phyloP scores from a whole-genome alignment of 768 basidiomycete genomes.

The Hericium erinaceus region DNA sequence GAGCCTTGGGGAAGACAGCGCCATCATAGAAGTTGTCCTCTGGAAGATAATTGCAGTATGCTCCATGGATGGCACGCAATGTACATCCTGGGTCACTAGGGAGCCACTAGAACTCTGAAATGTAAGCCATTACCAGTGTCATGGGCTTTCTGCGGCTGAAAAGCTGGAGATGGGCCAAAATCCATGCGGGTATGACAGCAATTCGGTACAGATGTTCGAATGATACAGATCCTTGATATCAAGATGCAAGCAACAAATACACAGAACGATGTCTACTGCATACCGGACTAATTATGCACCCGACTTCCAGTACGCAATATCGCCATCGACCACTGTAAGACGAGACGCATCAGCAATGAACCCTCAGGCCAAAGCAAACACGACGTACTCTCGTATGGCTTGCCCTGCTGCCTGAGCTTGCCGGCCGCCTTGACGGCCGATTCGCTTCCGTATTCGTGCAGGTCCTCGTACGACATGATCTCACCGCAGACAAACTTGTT shows the following conservation, averaged over 20 bases:
- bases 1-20: no score
- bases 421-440: constrained; percentile 88
- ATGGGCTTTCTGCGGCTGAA: no score
- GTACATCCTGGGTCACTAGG: no score
- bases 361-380: background rate
- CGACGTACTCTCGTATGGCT: constrained; percentile 85
- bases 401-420: constrained; percentile 92
- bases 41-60: no score
- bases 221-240: no score
- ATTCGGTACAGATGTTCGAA: no score
- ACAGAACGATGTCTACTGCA: background rate
- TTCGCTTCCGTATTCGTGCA: constrained; percentile 89
- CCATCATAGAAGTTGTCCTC: no score
- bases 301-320: constrained; percentile 89
- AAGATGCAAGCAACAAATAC: background rate
- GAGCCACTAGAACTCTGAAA: no score
- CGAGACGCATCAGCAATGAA: background rate
- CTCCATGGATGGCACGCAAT: no score
- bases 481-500: constrained; percentile 97
- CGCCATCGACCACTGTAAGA: constrained; percentile 68
- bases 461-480: constrained; percentile 87
- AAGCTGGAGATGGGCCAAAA: no score
- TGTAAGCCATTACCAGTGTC: no score
- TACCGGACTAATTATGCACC: constrained; percentile 35
- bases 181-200: no score